These are phyloP conservation scores for Didymella sp. DNA, from an alignment of 2,329 filamentous ascomycete species.

Conservation along the genomic window DNA sequence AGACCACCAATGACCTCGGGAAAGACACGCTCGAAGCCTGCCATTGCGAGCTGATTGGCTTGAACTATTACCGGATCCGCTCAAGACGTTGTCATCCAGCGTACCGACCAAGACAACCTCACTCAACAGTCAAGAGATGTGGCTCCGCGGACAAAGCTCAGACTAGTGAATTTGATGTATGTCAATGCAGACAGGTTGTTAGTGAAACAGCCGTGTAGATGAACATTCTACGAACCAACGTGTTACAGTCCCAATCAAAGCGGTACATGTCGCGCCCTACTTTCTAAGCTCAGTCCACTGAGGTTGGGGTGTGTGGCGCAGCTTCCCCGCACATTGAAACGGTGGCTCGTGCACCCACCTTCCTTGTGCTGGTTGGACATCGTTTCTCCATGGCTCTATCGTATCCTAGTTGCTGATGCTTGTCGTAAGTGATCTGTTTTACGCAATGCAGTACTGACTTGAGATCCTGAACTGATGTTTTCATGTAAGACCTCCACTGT, in stretches of 20 bases:
- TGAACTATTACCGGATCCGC: neutral
- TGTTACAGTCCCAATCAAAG: neutral
- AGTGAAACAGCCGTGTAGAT: neutral
- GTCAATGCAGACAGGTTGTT: neutral
- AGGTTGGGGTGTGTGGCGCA: neutral
- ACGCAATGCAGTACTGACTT: neutral
- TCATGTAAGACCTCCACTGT: constrained; percentile 1
- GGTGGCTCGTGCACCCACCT: neutral
- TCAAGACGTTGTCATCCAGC: neutral
- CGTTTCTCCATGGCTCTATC: neutral
- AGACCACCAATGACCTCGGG: constrained; percentile 2
- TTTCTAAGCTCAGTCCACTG: neutral
- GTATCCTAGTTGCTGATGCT: neutral
- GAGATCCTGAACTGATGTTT: neutral
- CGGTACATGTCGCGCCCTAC: neutral
- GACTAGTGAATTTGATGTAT: neutral
- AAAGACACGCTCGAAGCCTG: neutral
- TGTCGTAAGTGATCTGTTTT: neutral
- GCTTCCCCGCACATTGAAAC: constrained; percentile 5
- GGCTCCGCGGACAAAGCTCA: neutral
- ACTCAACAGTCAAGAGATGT: neutral
- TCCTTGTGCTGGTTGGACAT: neutral
- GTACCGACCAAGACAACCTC: neutral
- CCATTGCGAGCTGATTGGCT: neutral
- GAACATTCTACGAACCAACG: neutral